Conservation (phyloP, 805 yeast genomes). For the Pichia gijzeniarum region DNA sequence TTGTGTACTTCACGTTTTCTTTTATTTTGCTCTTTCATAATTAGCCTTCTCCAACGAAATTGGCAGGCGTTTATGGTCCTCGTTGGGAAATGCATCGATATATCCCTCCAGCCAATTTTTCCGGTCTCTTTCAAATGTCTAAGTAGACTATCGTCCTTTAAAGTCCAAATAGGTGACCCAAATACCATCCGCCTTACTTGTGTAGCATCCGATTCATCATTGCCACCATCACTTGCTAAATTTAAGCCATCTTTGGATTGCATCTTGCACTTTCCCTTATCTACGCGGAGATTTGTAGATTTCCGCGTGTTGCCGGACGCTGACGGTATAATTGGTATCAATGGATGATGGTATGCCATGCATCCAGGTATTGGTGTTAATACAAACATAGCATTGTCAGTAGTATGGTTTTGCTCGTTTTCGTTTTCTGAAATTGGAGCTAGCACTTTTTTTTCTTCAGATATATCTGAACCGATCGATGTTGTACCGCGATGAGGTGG, state of each 20-base stretch:
- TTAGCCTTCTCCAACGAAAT: conserved; percentile 78
- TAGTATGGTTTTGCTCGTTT: neutral
- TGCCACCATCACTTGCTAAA: too few species aligned
- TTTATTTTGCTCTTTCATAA: conserved; percentile 4
- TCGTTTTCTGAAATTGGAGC: too few species aligned
- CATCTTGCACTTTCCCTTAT: too few species aligned
- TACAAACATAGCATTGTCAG: neutral
- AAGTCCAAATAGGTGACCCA: conserved; percentile 57
- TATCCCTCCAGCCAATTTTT: conserved; percentile 86
- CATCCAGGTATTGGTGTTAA: conserved; percentile 9
- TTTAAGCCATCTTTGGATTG: too few species aligned
- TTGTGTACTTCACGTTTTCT: conserved; percentile 3
- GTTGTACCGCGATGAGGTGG: too few species aligned
- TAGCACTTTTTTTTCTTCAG: too few species aligned
- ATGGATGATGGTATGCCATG: conserved; percentile 9
- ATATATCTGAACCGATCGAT: too few species aligned
- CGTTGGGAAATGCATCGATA: conserved; percentile 66
- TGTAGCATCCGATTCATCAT: neutral
- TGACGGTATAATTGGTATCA: conserved; percentile 9
- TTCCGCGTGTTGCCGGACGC: conserved; percentile 6
- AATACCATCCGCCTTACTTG: conserved; percentile 8
- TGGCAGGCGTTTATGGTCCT: conserved; percentile 89
- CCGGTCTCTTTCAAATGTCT: conserved; percentile 74
- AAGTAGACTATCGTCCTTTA: conserved; percentile 63
- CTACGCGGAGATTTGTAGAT: neutral